phyloP scores from a whole-genome alignment of 2,329 filamentous ascomycete species.

The Drechslera avenae region DNA sequence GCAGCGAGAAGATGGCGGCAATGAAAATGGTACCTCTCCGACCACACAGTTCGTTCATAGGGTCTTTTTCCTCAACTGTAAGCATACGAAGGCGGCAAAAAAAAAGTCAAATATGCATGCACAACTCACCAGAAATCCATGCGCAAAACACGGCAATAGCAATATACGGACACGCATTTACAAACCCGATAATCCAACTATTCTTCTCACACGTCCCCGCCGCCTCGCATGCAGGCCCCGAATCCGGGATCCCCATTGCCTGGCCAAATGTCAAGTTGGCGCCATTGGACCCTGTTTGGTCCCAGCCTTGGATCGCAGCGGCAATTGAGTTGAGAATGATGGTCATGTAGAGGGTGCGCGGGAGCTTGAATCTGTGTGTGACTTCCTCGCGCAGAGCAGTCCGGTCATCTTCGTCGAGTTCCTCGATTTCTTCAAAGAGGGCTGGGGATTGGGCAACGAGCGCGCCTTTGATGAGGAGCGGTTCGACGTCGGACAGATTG shows the following conservation, averaged over 20 bases:
- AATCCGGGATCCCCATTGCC: constrained; percentile 37
- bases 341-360: constrained; percentile 66
- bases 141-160: constrained; percentile 35
- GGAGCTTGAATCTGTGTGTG: constrained; percentile 65
- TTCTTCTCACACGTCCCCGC: constrained; percentile 39
- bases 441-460: constrained; percentile 73
- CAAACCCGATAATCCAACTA: constrained; percentile 41
- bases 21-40: constrained; percentile 44
- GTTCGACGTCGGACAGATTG: constrained; percentile 61
- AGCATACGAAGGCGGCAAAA: not conserved
- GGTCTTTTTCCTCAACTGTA: constrained; percentile 15
- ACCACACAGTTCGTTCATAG: constrained; percentile 38
- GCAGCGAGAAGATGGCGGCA: constrained; percentile 41
- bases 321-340: constrained; percentile 71
- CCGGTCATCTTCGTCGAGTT: constrained; percentile 66
- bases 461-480: constrained; percentile 62
- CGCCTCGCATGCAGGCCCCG: constrained; percentile 25
- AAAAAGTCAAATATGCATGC: not conserved
- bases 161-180: constrained; percentile 41
- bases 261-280: constrained; percentile 66
- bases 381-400: constrained; percentile 64
- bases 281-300: constrained; percentile 59
- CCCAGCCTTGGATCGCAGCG: constrained; percentile 70
- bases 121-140: constrained; percentile 23
- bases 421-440: constrained; percentile 65